Base-by-base conservation (phyloP, 148 eudicot genomes). In the Cornus kousa region DNA sequence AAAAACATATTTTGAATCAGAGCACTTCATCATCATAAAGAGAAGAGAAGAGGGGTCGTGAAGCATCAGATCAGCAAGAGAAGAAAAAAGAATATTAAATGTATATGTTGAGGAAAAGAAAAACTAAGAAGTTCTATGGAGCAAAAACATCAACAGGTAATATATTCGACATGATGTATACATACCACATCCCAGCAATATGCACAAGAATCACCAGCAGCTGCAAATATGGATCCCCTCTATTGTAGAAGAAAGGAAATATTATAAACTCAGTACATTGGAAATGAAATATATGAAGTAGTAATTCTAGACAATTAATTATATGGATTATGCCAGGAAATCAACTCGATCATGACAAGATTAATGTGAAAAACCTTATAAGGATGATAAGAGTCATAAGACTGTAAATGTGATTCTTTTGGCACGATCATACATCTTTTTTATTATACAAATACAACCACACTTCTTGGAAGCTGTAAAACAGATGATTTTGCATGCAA, bases 121-220 rank as follows among this genome's bases (percentile, higher is more conserved):
- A 16, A 75, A 46, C 5, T 23, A 55, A 57, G 0, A 9, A 68
- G 33, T 77, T 77, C 39, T 19, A 50, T 46, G 10, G 33, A 4
- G 10, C 37, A 9, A 37, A 39, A 39, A 6, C 20, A 32, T 7
- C 40, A 11, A 8, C 28, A 71, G 22, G 64, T 8, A 32, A 11
- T 2, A 68, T 64, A 70, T 71, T 77, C 85, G 67, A 72, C 82
- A 76, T 32, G 76, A 37, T 19, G 59, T 67, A 80, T 79, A 82
- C 88, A 74, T 93, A 95, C 98, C 98, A 95, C 82, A 85, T 95
- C 99, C 99, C 99, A 95, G 82, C 97, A 95, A 86, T 95, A 95
- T 7, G 99, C 99, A 87, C 88, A 90, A 70, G 98, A 93, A 83
- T 95, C 93, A 71, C 99, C 99, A 83, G 97, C 89, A 80, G 98